phyloP scores from a whole-genome alignment of 257 asterid species.

The Thymus mandschuricus region DNA sequence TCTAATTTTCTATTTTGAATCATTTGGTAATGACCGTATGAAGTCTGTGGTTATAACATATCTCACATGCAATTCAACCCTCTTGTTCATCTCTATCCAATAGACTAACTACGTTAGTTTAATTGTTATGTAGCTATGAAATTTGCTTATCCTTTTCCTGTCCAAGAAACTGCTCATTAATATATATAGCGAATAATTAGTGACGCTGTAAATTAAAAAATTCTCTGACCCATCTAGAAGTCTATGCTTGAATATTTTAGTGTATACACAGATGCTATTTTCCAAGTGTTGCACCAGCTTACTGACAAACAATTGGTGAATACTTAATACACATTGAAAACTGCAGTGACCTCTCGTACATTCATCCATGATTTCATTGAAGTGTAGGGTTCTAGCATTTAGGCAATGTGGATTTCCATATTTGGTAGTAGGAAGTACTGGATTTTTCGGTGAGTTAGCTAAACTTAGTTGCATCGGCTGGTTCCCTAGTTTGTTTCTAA shows the following conservation, averaged over 20 bases:
- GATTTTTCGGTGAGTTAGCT: not conserved
- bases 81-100: constrained; percentile 2
- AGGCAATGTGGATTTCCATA: not conserved
- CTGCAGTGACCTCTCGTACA: not conserved
- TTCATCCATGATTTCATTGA: no score
- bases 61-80: constrained; percentile 10
- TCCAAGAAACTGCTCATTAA: not conserved
- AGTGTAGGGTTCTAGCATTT: not conserved
- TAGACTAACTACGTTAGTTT: not conserved
- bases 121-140: not conserved
- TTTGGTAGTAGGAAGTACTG: not conserved
- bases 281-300: not conserved
- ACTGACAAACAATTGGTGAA: not conserved
- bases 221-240: not conserved
- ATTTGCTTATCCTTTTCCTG: not conserved
- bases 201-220: not conserved
- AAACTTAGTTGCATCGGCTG: not conserved
- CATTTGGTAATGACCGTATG: not conserved
- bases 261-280: not conserved
- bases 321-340: not conserved
- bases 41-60: constrained; percentile 1
- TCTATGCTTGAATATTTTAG: not conserved
- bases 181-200: not conserved
- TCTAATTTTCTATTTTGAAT: not conserved
- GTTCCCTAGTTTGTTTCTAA: constrained; percentile 3